phyloP scores from a whole-genome alignment of 2,329 filamentous ascomycete genomes.

The Pestalotiopsis sp. region DNA sequence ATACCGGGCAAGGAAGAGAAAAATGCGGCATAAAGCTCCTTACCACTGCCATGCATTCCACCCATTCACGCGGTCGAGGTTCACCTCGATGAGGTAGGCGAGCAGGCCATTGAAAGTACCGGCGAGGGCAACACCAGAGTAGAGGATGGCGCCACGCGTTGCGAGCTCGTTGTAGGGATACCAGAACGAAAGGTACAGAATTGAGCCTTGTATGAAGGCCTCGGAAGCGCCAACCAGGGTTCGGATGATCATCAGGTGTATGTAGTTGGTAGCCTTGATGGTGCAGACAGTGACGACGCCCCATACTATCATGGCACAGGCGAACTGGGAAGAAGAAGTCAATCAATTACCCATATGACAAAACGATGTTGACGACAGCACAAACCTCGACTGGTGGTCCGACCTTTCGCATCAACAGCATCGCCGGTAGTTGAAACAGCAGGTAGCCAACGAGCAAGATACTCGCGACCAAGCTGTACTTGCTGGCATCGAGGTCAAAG shows the following conservation, averaged over 20 bases:
- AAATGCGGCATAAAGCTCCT: background rate
- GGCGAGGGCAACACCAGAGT: slow-evolving; percentile 23
- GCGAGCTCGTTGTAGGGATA: slow-evolving; percentile 27
- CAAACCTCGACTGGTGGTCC: slow-evolving; percentile 23
- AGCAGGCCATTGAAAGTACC: slow-evolving; percentile 29
- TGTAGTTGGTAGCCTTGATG: slow-evolving; percentile 18
- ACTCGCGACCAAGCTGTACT: slow-evolving; percentile 24
- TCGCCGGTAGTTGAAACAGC: slow-evolving; percentile 26
- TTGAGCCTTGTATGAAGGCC: slow-evolving; percentile 25
- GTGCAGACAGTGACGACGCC: slow-evolving; percentile 25
- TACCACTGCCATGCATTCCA: slow-evolving; percentile 26
- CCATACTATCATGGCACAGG: slow-evolving; percentile 20
- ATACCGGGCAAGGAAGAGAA: too few relatives aligned
- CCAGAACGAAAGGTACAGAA: slow-evolving; percentile 30
- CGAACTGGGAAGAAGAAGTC: slow-evolving; percentile 14
- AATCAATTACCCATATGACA: background rate
- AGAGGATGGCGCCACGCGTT: slow-evolving; percentile 25
- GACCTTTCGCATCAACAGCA: slow-evolving; percentile 25
- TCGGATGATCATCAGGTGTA: slow-evolving; percentile 20
- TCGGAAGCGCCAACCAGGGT: slow-evolving; percentile 25
- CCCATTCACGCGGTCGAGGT: slow-evolving; percentile 24
- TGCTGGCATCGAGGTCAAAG: slow-evolving; percentile 18
- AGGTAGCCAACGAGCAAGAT: slow-evolving; percentile 23
- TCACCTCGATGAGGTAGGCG: slow-evolving; percentile 21
- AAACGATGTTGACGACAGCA: background rate